Evolutionary conservation across 805 yeast species (phyloP).

Genomic region (Candida fluviatilis): DNA sequence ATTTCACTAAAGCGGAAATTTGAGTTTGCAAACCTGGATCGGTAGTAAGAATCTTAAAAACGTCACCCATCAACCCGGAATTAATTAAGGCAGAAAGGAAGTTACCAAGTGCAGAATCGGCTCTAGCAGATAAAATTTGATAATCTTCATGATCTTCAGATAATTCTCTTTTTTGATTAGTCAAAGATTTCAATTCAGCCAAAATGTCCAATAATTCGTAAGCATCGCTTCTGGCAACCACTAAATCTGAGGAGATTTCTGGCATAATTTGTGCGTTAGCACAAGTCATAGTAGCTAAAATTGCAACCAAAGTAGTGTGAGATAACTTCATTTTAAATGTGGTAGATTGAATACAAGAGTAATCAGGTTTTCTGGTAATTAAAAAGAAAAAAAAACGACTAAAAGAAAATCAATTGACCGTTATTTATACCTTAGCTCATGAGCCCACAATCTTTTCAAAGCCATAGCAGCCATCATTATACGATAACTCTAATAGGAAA

Average conservation of each 20-base stretch:
- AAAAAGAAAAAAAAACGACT: background rate
- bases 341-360: too few species aligned
- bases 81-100: conserved; percentile 32
- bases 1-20: conserved; percentile 23
- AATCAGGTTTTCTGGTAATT: background rate
- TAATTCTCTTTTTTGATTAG: conserved; percentile 33
- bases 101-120: conserved; percentile 30
- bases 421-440: background rate
- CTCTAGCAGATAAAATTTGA: conserved; percentile 29
- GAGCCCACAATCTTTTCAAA: background rate
- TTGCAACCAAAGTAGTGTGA: conserved; percentile 35
- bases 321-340: conserved; percentile 41
- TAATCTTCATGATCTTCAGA: conserved; percentile 22
- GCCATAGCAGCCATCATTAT: background rate
- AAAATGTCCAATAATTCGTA: conserved; percentile 30
- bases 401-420: background rate
- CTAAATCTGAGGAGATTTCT: conserved; percentile 10
- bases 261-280: conserved; percentile 24
- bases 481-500: conserved; percentile 2
- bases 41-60: conserved; percentile 31
- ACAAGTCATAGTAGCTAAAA: conserved; percentile 37
- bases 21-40: conserved; percentile 25
- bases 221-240: conserved; percentile 34
- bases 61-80: conserved; percentile 36
- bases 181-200: conserved; percentile 23